These are phyloP conservation scores for Lycium barbarum DNA, from an alignment of 257 asterid species.

Conservation along the genomic window DNA sequence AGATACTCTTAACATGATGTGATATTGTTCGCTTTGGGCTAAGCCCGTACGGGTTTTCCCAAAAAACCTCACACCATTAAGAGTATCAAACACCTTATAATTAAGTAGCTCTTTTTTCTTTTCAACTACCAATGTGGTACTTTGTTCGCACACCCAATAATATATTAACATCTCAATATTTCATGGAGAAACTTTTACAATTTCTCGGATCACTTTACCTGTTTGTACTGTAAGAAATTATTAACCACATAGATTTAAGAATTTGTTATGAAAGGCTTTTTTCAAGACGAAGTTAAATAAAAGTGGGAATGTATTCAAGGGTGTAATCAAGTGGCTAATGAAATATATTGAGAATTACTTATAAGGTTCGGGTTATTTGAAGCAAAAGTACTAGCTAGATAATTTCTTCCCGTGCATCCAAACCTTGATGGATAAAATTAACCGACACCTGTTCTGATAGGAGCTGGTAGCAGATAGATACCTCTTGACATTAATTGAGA, in stretches of 20 bases:
- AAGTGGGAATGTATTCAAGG: background rate
- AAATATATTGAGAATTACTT: background rate
- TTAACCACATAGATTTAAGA: background rate
- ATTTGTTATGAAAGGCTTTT: background rate
- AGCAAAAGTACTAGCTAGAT: background rate
- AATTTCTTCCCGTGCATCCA: no score
- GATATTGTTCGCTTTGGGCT: no score
- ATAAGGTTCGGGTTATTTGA: accelerated
- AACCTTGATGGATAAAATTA: no score
- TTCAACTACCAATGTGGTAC: no score
- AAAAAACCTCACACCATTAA: no score
- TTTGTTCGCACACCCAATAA: no score
- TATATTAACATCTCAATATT: background rate
- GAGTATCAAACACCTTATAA: no score
- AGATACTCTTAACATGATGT: no score
- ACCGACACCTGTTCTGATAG: no score
- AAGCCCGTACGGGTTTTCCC: no score
- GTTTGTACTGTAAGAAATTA: background rate
- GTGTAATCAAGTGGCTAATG: accelerated
- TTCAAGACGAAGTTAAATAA: background rate
- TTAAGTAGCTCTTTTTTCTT: no score
- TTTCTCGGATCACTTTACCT: background rate
- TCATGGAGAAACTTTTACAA: background rate
- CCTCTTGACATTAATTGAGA: background rate
- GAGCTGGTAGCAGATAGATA: background rate